A percentile compares a stretch with the other conserved stretches of the same genome.
Evolutionary conservation across 306 rosid species (phyloP).

Genomic region (Quercus dentata): DNA sequence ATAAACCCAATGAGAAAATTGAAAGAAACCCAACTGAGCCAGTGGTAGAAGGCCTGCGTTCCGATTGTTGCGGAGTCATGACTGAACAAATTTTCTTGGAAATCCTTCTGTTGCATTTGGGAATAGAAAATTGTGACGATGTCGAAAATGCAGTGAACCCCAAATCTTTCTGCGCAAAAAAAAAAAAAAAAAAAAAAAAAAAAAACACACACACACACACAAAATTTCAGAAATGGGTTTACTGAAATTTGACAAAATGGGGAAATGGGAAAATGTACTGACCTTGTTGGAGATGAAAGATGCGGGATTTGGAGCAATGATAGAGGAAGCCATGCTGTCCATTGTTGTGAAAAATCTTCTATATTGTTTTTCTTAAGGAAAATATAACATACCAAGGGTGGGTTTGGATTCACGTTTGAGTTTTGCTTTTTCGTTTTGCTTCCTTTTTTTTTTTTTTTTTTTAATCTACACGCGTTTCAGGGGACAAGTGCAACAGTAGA

Average conservation of each 20-base stretch:
- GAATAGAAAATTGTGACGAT: slow-evolving; percentile 26
- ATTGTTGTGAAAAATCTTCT: neutral
- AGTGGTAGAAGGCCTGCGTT: slow-evolving; percentile 73
- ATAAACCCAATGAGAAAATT: neutral
- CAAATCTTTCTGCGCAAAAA: slow-evolving; percentile 39
- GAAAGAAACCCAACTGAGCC: slow-evolving; percentile 57
- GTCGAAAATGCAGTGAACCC: slow-evolving; percentile 44
- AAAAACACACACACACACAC: neutral
- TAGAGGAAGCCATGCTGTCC: slow-evolving; percentile 54
- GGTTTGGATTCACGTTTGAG: no score
- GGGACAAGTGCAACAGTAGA: no score
- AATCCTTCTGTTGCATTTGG: slow-evolving; percentile 36
- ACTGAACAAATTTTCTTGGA: slow-evolving; percentile 61
- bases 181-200: neutral
- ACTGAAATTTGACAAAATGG: neutral
- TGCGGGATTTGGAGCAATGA: slow-evolving; percentile 42
- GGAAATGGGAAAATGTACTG: neutral
- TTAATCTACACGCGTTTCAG: no score
- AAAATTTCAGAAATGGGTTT: neutral
- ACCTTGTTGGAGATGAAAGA: slow-evolving; percentile 52
- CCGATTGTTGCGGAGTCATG: slow-evolving; percentile 64
- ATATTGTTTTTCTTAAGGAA: neutral
- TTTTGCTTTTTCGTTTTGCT: no score
- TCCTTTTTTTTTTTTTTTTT: no score
- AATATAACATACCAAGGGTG: no score